Percentiles rank a stretch among this genome's conserved stretches.
These are phyloP conservation scores for Cryptococcus hybrid DNA, from an alignment of 1,284 basidiomycete species.

Conservation along the genomic window DNA sequence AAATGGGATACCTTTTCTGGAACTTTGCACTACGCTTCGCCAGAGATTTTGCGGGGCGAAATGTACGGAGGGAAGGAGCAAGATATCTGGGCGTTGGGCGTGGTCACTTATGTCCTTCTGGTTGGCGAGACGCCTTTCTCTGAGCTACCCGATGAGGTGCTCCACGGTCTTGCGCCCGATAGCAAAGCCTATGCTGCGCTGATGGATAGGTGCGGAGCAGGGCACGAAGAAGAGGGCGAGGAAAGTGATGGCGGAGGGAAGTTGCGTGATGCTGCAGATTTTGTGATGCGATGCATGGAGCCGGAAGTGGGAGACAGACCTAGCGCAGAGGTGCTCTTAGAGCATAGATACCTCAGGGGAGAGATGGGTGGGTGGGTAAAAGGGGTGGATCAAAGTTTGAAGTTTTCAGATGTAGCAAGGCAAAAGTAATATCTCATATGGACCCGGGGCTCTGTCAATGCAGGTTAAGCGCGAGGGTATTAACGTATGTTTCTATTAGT, in stretches of 20 bases:
- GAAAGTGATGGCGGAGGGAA: conserved; percentile 47
- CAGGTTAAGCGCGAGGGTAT: no score
- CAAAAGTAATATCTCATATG: conserved; percentile 4
- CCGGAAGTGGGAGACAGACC: conserved; percentile 39
- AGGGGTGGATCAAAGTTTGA: conserved; percentile 34
- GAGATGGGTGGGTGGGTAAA: conserved; percentile 41
- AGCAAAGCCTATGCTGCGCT: conserved; percentile 34
- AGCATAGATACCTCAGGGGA: conserved; percentile 41
- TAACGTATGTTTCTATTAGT: no score
- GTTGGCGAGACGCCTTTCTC: conserved; percentile 95
- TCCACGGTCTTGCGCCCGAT: conserved; percentile 30
- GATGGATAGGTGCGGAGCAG: conserved; percentile 34
- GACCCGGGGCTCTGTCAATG: no score
- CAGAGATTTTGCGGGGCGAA: conserved; percentile 93
- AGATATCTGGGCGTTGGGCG: conserved; percentile 98
- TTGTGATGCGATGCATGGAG: conserved; percentile 47
- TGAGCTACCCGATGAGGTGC: conserved; percentile 46
- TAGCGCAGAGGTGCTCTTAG: conserved; percentile 39
- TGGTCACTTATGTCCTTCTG: conserved; percentile 92
- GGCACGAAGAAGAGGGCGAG: conserved; percentile 29
- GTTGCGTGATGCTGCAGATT: conserved; percentile 45
- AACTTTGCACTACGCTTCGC: conserved; percentile 94
- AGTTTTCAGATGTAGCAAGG: no score
- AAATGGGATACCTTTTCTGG: conserved; percentile 87
- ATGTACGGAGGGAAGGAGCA: conserved; percentile 94